Evolutionary conservation across 345 rosid species (phyloP).

Genomic region (Gossypium sturtianum): DNA sequence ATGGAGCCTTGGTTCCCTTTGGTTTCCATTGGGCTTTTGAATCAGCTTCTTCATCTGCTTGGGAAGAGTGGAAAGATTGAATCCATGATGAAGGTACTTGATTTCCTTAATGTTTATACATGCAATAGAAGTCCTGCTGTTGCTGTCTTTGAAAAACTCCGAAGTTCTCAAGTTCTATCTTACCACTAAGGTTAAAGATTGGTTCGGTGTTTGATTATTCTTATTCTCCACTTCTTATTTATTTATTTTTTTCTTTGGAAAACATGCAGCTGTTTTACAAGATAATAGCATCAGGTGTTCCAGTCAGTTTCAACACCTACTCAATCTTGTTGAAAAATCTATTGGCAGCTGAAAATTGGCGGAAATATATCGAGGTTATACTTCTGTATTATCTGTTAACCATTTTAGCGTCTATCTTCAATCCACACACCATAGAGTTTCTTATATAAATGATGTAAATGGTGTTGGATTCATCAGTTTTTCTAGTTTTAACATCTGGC

Average conservation of each 20-base stretch:
- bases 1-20: constrained; percentile 63
- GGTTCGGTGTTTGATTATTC: not conserved
- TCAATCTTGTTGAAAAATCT: constrained; percentile 65
- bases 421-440: not conserved
- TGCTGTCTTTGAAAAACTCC: not conserved
- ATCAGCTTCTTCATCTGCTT: constrained; percentile 70
- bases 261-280: constrained; percentile 65
- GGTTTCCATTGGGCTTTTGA: constrained; percentile 58
- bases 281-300: constrained; percentile 53
- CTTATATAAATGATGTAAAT: not conserved
- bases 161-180: not conserved
- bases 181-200: not conserved
- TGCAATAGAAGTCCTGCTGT: not conserved
- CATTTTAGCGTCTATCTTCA: not conserved
- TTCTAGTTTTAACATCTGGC: not conserved
- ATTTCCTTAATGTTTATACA: not conserved
- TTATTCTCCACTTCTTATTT: constrained; percentile 10
- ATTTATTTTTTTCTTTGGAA: not conserved
- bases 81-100: constrained; percentile 68
- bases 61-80: constrained; percentile 85
- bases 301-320: constrained; percentile 52
- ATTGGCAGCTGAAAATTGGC: constrained; percentile 80
- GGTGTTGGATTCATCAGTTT: not conserved
- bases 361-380: constrained; percentile 85
- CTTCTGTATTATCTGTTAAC: not conserved